These are phyloP conservation scores for Brasenia schreberi DNA, from an alignment of 164 flowering plant genomes.

Conservation along the genomic window DNA sequence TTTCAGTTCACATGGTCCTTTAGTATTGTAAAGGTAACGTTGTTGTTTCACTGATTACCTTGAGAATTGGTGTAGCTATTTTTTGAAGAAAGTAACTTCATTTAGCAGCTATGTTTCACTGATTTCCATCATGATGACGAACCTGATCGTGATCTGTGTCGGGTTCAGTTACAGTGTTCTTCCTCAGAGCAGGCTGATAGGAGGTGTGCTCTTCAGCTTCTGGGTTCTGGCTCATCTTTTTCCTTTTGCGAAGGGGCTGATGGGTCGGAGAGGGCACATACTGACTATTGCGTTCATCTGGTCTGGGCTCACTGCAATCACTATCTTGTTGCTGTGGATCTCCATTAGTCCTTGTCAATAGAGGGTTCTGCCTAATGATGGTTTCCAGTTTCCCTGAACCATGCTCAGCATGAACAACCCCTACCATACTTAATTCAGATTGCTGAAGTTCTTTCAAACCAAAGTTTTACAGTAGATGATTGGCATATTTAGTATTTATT, in stretches of 20 bases:
- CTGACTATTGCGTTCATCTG: constrained; percentile 77
- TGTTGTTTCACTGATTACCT: too few species aligned
- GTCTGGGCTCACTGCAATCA: constrained; percentile 81
- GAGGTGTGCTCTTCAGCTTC: constrained; percentile 84
- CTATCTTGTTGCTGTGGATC: constrained; percentile 80
- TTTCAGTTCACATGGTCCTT: too few species aligned
- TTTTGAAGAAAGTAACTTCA: constrained; percentile 3
- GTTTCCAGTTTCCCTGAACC: neutral
- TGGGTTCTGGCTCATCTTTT: constrained; percentile 87
- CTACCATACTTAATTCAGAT: too few species aligned
- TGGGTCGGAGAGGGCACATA: constrained; percentile 81
- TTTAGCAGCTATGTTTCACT: constrained; percentile 85
- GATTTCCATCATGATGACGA: constrained; percentile 53
- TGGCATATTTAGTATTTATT: too few species aligned
- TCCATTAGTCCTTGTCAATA: constrained; percentile 34
- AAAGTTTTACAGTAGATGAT: too few species aligned
- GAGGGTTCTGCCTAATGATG: neutral
- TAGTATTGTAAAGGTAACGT: too few species aligned
- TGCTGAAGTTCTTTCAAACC: too few species aligned
- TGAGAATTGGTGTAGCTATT: too few species aligned
- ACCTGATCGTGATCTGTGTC: constrained; percentile 62
- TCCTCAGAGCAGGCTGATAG: constrained; percentile 64
- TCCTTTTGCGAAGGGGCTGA: constrained; percentile 80
- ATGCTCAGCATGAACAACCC: too few species aligned
- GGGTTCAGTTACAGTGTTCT: constrained; percentile 42